These are phyloP conservation scores for Bolboschoenus planiculmis DNA, from an alignment of 176 grass and related monocot genomes.

Conservation along the genomic window DNA sequence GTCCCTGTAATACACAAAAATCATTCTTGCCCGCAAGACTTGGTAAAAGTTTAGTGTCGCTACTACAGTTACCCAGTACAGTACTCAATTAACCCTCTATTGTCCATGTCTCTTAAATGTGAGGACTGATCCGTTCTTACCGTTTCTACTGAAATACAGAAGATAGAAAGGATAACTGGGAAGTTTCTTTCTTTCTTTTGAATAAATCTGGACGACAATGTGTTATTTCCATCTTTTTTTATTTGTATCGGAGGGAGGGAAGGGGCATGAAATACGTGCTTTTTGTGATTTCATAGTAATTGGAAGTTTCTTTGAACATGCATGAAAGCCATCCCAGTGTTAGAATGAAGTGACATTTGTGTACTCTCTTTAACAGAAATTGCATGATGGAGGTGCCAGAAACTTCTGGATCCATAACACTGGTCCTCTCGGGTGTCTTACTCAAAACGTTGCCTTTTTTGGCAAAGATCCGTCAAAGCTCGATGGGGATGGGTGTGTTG, in stretches of 20 bases:
- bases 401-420: slow-evolving; percentile 99
- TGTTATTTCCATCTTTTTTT: background rate
- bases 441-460: slow-evolving; percentile 76
- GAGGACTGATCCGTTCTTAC: background rate
- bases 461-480: slow-evolving; percentile 79
- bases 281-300: background rate
- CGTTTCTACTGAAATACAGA: background rate
- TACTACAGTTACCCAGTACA: background rate
- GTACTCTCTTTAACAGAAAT: slow-evolving; percentile 45
- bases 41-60: background rate
- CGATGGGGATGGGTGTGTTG: slow-evolving; percentile 70
- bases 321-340: background rate
- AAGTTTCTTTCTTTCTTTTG: background rate
- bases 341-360: background rate
- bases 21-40: background rate
- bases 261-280: background rate
- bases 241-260: background rate
- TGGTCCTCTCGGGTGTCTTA: slow-evolving; percentile 86
- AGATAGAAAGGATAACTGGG: background rate
- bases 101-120: background rate
- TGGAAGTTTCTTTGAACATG: background rate
- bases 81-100: background rate
- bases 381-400: slow-evolving; percentile 87
- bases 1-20: background rate
- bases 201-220: background rate